Evolutionary conservation across 1,284 basidiomycete genomes (phyloP).

Genomic region (Cronartium ribicola): DNA sequence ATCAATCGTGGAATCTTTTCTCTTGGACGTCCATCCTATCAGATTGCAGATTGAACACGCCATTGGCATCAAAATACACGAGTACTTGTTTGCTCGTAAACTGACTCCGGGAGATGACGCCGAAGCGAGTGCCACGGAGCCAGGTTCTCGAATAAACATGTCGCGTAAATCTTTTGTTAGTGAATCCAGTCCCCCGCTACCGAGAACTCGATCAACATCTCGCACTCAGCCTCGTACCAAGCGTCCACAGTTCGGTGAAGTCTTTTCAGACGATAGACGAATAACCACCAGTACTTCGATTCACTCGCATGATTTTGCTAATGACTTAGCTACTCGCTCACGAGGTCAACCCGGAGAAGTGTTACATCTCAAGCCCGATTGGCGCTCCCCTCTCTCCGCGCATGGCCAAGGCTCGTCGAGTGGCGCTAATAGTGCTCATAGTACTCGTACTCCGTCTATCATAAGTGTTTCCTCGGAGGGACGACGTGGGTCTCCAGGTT

Average conservation of each 20-base stretch:
- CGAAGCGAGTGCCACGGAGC: slow-evolving; percentile 47
- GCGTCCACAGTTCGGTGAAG: slow-evolving; percentile 7
- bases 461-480: slow-evolving; percentile 32
- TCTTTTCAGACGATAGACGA: slow-evolving; percentile 19
- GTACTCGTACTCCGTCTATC: slow-evolving; percentile 22
- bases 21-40: slow-evolving; percentile 77
- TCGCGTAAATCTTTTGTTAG: slow-evolving; percentile 8
- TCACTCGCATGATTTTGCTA: slow-evolving; percentile 16
- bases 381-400: slow-evolving; percentile 12
- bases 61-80: slow-evolving; percentile 76
- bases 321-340: not conserved
- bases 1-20: slow-evolving; percentile 78
- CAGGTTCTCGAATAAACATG: slow-evolving; percentile 48
- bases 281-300: not conserved
- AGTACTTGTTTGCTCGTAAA: slow-evolving; percentile 66
- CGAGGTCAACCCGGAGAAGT: slow-evolving; percentile 20
- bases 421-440: slow-evolving; percentile 4
- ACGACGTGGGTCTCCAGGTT: slow-evolving; percentile 6
- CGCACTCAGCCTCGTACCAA: not conserved
- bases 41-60: slow-evolving; percentile 78
- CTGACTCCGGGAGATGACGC: slow-evolving; percentile 2
- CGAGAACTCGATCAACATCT: slow-evolving; percentile 23
- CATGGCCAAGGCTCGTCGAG: not conserved
- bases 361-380: slow-evolving; percentile 34
- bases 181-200: slow-evolving; percentile 11